phyloP scores from a whole-genome alignment of 768 basidiomycete species.

The Tulasnella sp. region DNA sequence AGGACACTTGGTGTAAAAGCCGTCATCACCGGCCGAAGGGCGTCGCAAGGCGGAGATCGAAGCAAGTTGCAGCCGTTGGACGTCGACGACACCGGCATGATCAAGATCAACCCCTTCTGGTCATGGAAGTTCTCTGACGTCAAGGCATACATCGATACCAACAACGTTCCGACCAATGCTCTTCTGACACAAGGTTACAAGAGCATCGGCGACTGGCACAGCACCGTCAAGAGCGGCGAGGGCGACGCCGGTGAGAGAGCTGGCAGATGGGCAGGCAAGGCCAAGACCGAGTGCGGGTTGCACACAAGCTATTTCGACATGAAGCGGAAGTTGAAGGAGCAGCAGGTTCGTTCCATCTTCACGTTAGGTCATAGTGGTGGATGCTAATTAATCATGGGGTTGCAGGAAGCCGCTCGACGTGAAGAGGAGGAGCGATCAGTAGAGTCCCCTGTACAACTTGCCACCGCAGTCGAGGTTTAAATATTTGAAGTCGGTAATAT shows the following conservation, averaged over 20 bases:
- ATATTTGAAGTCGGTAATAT: background rate
- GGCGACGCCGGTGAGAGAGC: slow-evolving; percentile 72
- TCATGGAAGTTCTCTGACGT: slow-evolving; percentile 80
- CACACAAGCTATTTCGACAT: slow-evolving; percentile 85
- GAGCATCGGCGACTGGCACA: slow-evolving; percentile 97
- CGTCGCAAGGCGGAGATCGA: slow-evolving; percentile 89
- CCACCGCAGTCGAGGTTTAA: background rate
- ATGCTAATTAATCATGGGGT: background rate
- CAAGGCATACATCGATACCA: slow-evolving; percentile 71
- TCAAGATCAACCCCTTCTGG: slow-evolving; percentile 92
- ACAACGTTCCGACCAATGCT: slow-evolving; percentile 81
- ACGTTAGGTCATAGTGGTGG: background rate
- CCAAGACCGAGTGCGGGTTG: slow-evolving; percentile 91
- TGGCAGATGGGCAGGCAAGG: slow-evolving; percentile 82
- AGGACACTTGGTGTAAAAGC: slow-evolving; percentile 65
- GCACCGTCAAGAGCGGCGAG: slow-evolving; percentile 58
- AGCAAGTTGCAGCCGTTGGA: slow-evolving; percentile 77
- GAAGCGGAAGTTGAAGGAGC: slow-evolving; percentile 32
- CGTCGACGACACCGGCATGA: slow-evolving; percentile 77
- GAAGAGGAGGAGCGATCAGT: background rate
- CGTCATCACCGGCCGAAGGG: slow-evolving; percentile 91
- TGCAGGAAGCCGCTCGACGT: background rate
- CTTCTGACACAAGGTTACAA: slow-evolving; percentile 87
- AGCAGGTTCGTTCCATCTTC: slow-evolving; percentile 24
- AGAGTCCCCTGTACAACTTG: background rate